Conservation (phyloP, 345 rosid genomes). For the Dipteronia dyeriana region DNA sequence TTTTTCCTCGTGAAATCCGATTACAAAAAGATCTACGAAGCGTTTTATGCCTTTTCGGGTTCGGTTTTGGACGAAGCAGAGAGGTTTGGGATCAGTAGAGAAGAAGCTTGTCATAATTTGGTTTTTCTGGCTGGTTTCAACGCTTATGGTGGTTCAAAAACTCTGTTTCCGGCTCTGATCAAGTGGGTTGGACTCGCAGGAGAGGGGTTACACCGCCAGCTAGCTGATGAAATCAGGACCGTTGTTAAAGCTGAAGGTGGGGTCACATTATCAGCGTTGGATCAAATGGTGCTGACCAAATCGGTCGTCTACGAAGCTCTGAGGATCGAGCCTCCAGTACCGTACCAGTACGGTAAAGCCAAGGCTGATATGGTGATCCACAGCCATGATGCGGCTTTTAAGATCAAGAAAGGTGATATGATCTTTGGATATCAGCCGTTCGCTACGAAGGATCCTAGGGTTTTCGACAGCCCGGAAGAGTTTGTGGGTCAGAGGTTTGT, state of each 20-base stretch:
- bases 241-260: slow-evolving; percentile 27
- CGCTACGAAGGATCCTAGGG: slow-evolving; percentile 43
- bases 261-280: slow-evolving; percentile 33
- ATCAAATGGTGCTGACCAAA: slow-evolving; percentile 44
- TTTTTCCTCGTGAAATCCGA: slow-evolving; percentile 27
- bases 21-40: slow-evolving; percentile 37
- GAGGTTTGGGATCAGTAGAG: slow-evolving; percentile 31
- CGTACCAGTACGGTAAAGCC: slow-evolving; percentile 48
- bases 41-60: slow-evolving; percentile 19
- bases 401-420: slow-evolving; percentile 53
- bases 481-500: slow-evolving; percentile 47
- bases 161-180: slow-evolving; percentile 37
- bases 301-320: slow-evolving; percentile 47
- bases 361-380: slow-evolving; percentile 39
- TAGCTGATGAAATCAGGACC: slow-evolving; percentile 44
- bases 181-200: slow-evolving; percentile 48
- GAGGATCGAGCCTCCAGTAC: slow-evolving; percentile 49
- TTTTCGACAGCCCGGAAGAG: slow-evolving; percentile 40
- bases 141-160: slow-evolving; percentile 42
- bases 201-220: slow-evolving; percentile 30
- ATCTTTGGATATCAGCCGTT: slow-evolving; percentile 54
- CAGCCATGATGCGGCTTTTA: slow-evolving; percentile 48
- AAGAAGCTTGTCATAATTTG: slow-evolving; percentile 53
- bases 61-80: slow-evolving; percentile 35
- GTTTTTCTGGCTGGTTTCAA: slow-evolving; percentile 42